phyloP scores from a whole-genome alignment of 441 rosid species.

The Biscutella laevigata region DNA sequence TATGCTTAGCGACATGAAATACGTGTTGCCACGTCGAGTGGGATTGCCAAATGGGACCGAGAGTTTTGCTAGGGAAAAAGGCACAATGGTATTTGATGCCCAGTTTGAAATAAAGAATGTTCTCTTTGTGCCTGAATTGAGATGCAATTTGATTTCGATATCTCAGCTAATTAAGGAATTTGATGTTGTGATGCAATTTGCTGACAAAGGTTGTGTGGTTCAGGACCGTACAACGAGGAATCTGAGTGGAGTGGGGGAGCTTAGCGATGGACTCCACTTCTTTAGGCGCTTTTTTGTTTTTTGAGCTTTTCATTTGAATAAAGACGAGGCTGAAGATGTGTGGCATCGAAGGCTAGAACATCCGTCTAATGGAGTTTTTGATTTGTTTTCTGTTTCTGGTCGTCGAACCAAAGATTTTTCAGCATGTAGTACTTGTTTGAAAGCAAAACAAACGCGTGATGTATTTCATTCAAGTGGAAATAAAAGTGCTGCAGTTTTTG shows the following conservation, averaged over 20 bases:
- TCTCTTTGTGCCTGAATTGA: not conserved
- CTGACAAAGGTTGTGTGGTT: not conserved
- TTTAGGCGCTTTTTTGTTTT: rapidly evolving
- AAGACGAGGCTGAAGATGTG: not conserved
- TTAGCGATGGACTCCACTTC: not conserved
- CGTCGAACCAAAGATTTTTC: not conserved
- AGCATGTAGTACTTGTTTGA: not conserved
- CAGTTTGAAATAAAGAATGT: not conserved
- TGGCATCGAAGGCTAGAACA: not conserved
- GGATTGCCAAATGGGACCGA: not conserved
- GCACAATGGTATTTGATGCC: not conserved
- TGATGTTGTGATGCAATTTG: not conserved
- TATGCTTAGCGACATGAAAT: not conserved
- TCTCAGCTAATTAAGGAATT: not conserved
- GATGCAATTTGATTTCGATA: not conserved
- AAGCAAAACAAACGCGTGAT: not conserved
- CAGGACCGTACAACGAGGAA: not conserved
- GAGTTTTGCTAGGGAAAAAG: not conserved
- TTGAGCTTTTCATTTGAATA: not conserved
- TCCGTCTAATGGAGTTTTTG: not conserved
- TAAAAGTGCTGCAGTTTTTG: not conserved
- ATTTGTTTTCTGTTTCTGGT: not conserved
- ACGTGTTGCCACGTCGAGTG: not conserved
- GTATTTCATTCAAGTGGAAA: not conserved
- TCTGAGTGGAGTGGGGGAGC: not conserved